phyloP scores from a whole-genome alignment of 192 early-diverging fungal genomes.

The Rhizophagus sp. region DNA sequence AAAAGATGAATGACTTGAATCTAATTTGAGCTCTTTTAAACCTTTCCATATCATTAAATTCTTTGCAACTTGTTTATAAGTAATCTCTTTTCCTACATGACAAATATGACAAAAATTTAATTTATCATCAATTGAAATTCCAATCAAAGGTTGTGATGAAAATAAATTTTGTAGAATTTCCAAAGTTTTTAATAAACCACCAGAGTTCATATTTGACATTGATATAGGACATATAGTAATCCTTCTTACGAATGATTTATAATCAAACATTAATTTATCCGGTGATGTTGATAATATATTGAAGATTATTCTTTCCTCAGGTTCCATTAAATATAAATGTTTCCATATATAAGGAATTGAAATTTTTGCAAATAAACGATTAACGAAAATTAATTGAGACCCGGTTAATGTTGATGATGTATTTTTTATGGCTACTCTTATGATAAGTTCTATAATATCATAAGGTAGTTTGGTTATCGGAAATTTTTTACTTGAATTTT shows the following conservation, averaged over 20 bases:
- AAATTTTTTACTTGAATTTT: constrained; percentile 11
- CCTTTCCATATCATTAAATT: background rate
- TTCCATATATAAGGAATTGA: constrained; percentile 24
- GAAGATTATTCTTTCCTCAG: constrained; percentile 8
- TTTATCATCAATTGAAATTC: constrained; percentile 18
- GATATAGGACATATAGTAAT: constrained; percentile 30
- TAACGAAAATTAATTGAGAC: constrained; percentile 7
- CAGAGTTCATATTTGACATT: constrained; percentile 23
- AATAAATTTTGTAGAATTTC: background rate
- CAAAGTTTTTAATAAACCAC: constrained; percentile 19
- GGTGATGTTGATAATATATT: background rate
- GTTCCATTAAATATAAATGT: constrained; percentile 26
- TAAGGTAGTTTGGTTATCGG: constrained; percentile 15
- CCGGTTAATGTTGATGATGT: background rate
- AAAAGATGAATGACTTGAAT: constrained; percentile 27
- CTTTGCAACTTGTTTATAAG: background rate
- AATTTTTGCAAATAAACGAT: constrained; percentile 14
- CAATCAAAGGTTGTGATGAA: background rate
- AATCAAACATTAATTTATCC: constrained; percentile 21
- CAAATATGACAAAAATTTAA: constrained; percentile 24
- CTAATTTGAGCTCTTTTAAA: constrained; percentile 6
- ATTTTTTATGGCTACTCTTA: constrained; percentile 6
- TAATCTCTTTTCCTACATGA: constrained; percentile 19
- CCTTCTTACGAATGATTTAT: constrained; percentile 1
- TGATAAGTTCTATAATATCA: constrained; percentile 19